Evolutionary conservation across 768 basidiomycete species (phyloP), one percentile per base, ranked within the genome.

Genomic region (Leucocoprinus sp.): DNA sequence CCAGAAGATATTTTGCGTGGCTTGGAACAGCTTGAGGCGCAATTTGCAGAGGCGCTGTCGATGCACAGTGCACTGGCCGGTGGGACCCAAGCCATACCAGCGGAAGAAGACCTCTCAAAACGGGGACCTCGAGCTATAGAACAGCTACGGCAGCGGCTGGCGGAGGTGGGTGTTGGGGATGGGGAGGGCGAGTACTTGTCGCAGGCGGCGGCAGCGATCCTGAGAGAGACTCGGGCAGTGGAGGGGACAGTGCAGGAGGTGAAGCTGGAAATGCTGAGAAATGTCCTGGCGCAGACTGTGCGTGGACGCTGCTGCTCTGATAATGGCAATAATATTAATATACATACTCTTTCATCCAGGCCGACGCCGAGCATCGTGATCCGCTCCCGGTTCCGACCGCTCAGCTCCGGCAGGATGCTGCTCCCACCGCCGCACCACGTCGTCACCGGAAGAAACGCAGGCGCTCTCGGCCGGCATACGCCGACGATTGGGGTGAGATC

Each of bases 401-500:
- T 18, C 45, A 14, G 37, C n/a, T n/a, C n/a, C n/a, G n/a, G n/a
- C n/a, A n/a, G n/a, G n/a, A n/a, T n/a, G n/a, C n/a, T n/a, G n/a
- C n/a, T n/a, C n/a, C n/a, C n/a, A n/a, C n/a, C n/a, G n/a, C 37
- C 9, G 38, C 19, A 3, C n/a, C n/a, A 12, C 45, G 45, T 9
- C 45, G 45, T 14, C 45, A 29, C 28, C 29, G 45, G 23, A 47
- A 40, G 37, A 39, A 38, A 15, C 45, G 45, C 9, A 31, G 18
- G 23, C 28, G 45, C 8, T 21, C 8, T 4, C 38, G 29, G 29
- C 8, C 45, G 38, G 38, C n/a, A 11, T 8, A 3, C 8, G 19
- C 45, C 21, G 45, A 47, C 8, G 45, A 47, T 47, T 47, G 39
- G 29, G 39, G 45, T 47, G 37, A 40, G 45, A 33, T n/a, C n/a